Conservation (phyloP, 306 rosid genomes). For the Sicyos edulis region DNA sequence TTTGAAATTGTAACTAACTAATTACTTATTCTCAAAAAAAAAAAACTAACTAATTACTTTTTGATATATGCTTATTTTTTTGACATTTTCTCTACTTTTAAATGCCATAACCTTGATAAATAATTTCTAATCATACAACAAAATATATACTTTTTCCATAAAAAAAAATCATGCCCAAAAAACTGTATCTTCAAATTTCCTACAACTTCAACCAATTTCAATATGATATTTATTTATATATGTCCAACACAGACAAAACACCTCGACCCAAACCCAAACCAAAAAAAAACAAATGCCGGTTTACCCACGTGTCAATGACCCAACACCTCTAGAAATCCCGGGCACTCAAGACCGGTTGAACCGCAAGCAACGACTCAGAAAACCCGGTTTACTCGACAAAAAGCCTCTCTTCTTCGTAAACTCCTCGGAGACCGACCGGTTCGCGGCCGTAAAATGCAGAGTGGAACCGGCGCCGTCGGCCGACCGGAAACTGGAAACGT, state of each 20-base stretch:
- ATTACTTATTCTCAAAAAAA: too few species aligned
- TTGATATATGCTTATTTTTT: too few species aligned
- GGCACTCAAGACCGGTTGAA: conserved; percentile 17
- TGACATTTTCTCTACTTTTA: not conserved
- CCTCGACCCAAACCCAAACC: not conserved
- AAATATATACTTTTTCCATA: not conserved
- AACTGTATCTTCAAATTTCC: not conserved
- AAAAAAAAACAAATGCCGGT: not conserved
- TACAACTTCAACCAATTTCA: conserved; percentile 2
- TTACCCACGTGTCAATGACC: conserved; percentile 23
- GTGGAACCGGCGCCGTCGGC: conserved; percentile 7
- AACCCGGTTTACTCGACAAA: conserved; percentile 24
- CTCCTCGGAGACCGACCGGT: conserved; percentile 28
- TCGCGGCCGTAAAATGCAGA: conserved; percentile 18
- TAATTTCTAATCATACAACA: not conserved
- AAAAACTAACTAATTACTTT: too few species aligned
- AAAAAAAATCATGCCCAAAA: not conserved
- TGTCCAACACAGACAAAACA: not conserved
- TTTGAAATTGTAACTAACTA: too few species aligned
- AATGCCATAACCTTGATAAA: not conserved
- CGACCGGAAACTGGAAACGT: conserved; percentile 22
- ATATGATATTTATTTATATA: not conserved
- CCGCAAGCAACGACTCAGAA: conserved; percentile 29
- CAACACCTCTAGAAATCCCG: conserved; percentile 17
- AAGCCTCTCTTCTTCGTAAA: conserved; percentile 25